Percentiles rank a stretch among this genome's conserved stretches.
Evolutionary conservation across 495 filamentous ascomycete genomes (phyloP).

Genomic region (Choiromyces venosus): DNA sequence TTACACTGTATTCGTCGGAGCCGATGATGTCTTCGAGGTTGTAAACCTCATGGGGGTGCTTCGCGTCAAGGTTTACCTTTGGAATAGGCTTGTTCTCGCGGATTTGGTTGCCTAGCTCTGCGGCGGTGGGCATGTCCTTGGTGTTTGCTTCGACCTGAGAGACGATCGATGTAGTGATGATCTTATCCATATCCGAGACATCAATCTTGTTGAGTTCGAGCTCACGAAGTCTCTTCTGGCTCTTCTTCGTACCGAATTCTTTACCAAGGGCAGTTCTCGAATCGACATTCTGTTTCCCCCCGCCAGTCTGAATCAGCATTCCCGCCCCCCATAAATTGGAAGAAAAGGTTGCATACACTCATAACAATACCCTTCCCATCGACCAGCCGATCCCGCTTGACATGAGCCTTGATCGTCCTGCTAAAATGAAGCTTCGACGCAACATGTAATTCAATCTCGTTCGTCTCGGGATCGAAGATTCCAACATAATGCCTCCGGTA

Average conservation of each 20-base stretch:
- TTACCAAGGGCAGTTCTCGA: conserved; percentile 60
- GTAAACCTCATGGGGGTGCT: conserved; percentile 77
- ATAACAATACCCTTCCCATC: conserved; percentile 41
- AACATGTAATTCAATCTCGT: conserved; percentile 61
- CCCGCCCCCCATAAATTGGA: background rate
- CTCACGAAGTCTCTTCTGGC: conserved; percentile 62
- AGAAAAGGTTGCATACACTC: conserved; percentile 5
- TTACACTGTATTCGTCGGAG: conserved; percentile 47
- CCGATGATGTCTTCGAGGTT: conserved; percentile 62
- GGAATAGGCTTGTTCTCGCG: conserved; percentile 74
- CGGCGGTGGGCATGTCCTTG: conserved; percentile 53
- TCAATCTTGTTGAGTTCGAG: conserved; percentile 39
- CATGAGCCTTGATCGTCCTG: conserved; percentile 54
- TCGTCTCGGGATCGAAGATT: conserved; percentile 68
- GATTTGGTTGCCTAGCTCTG: conserved; percentile 60
- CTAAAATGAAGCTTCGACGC: conserved; percentile 70
- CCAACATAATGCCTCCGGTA: conserved; percentile 84
- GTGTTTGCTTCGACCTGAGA: conserved; percentile 49
- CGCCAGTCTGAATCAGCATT: conserved; percentile 43
- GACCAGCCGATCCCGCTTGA: conserved; percentile 46
- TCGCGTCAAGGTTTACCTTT: conserved; percentile 63
- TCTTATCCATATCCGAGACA: conserved; percentile 30
- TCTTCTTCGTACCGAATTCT: conserved; percentile 89
- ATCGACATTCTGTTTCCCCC: conserved; percentile 21
- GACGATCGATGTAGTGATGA: conserved; percentile 36